phyloP scores from a whole-genome alignment of 1,284 basidiomycete species.

The Sanghuangporus sanghuang region DNA sequence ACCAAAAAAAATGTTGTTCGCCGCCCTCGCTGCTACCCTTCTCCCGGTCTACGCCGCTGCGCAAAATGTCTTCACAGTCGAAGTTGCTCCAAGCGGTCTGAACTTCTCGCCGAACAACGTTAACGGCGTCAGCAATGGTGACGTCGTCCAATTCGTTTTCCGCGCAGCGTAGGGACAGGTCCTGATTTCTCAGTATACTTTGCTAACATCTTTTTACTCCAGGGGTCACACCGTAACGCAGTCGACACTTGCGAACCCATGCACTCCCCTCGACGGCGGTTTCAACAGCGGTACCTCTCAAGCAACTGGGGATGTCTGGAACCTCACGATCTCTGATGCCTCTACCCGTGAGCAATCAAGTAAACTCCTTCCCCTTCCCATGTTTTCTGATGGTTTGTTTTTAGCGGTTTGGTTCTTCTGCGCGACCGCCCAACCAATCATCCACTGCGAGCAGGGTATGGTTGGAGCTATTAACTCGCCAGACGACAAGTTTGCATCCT shows the following conservation, averaged over 20 bases:
- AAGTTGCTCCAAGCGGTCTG: background rate
- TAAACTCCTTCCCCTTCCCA: background rate
- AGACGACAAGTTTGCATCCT: background rate
- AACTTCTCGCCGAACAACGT: constrained; percentile 5
- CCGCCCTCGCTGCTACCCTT: background rate
- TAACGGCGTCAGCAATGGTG: background rate
- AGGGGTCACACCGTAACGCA: constrained; percentile 19
- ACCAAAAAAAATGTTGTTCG: constrained; percentile 1
- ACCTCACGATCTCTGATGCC: constrained; percentile 18
- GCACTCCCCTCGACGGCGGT: constrained; percentile 16
- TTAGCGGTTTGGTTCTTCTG: constrained; percentile 20
- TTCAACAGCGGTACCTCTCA: constrained; percentile 18
- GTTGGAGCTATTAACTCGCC: constrained; percentile 18
- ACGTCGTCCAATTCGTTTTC: constrained; percentile 16
- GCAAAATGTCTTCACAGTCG: constrained; percentile 10
- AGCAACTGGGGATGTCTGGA: constrained; percentile 8
- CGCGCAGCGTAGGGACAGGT: background rate
- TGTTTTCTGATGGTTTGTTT: background rate
- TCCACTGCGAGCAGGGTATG: constrained; percentile 19
- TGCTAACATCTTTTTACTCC: background rate
- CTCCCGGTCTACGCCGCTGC: constrained; percentile 9
- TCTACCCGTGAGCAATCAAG: constrained; percentile 15
- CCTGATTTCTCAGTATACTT: background rate
- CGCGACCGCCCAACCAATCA: constrained; percentile 6
- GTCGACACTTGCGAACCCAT: constrained; percentile 17